Evolutionary conservation across 768 basidiomycete species (phyloP), one percentile per base, ranked within the genome.

Genomic region (Melanogaster broomeanus): DNA sequence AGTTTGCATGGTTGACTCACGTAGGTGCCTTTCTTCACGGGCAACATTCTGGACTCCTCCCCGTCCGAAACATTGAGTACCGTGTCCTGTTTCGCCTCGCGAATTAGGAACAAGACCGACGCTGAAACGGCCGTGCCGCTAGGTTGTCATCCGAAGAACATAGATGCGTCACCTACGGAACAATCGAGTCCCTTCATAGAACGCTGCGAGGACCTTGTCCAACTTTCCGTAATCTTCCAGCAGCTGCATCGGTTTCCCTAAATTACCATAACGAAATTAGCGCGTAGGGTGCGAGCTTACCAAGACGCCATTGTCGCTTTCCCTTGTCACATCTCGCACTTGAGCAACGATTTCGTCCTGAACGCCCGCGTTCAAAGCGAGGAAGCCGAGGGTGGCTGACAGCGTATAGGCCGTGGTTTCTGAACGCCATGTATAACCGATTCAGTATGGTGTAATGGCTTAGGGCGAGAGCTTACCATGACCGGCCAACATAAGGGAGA

Each of bases 401-500:
- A 74, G 55, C 11, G 58, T 65, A 15, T 65, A 61, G 16, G 70
- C 57, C 3, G 67, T 74, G 2, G 71, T 72, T 44, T 74, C 70
- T 72, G 53, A 8, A 28, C 8, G 31, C 15, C 6, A n/a, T 4
- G 35, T 25, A 15, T 45, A 16, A 54, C 34, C 10, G 30, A 42
- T 45, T 28, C 30, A 28, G n/a, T 8, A 21, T 25, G 13, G 24
- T 56, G 24, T 6, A 30, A 27, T 24, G 9, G 28, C 38, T 33
- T n/a, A 12, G 13, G 27, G 42, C 12, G 3, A 39, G 40, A 24
- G 12, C 54, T 68, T 52, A 76, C 81, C 83, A 61, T 84, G 80
- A 12, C 84, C 83, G 39, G 83, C 82, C 35, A 84, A 77, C 21
- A 86, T 65, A 60, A 81, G 68, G 11, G 75, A 56, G 54, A 74